These are phyloP conservation scores for Phalaenopsis aphrodite DNA, from an alignment of 106 monocot species.

Conservation along the genomic window DNA sequence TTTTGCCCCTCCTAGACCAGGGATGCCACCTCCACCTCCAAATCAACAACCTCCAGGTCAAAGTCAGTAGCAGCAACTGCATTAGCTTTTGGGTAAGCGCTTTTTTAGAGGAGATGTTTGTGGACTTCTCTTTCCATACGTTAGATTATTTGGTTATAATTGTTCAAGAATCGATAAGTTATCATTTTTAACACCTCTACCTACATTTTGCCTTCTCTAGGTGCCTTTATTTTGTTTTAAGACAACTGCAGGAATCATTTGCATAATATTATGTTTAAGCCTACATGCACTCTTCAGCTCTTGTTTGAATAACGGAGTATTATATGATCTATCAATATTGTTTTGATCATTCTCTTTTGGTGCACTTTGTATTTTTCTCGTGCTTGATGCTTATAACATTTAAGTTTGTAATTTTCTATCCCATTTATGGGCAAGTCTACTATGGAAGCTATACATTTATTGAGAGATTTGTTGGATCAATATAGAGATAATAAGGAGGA, in stretches of 20 bases:
- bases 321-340: background rate
- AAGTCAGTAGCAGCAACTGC: conserved; percentile 28
- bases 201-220: background rate
- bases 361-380: background rate
- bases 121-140: no score
- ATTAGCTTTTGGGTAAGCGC: background rate
- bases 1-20: conserved; percentile 67
- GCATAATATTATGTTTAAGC: background rate
- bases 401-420: background rate
- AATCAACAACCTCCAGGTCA: conserved; percentile 45
- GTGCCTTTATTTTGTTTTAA: no score
- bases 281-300: no score
- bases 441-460: no score
- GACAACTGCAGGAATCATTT: background rate
- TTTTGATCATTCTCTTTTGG: background rate
- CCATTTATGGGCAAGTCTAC: background rate
- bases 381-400: background rate
- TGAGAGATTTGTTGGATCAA: no score
- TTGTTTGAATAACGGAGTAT: no score
- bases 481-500: no score
- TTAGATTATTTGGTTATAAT: background rate
- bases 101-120: background rate
- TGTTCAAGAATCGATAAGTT: background rate
- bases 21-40: conserved; percentile 76
- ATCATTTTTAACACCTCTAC: background rate